A percentile compares a stretch with the other conserved stretches of the same genome.
Conservation (phyloP, 2,329 filamentous ascomycete species). For the Aureobasidium leucospermi region DNA sequence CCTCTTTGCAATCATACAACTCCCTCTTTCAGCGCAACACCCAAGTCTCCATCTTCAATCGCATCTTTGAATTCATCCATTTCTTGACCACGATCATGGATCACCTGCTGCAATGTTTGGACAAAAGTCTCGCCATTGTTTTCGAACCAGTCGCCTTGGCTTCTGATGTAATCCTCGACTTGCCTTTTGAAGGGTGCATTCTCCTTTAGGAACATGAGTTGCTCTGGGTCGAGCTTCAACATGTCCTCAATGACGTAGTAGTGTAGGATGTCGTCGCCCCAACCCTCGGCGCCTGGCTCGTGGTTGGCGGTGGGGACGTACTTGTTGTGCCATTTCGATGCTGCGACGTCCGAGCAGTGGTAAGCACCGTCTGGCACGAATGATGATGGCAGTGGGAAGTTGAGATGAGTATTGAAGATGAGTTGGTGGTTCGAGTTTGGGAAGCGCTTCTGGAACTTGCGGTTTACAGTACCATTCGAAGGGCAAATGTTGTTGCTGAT, state of each 20-base stretch:
- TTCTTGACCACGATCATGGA: slow-evolving; percentile 48
- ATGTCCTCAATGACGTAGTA: slow-evolving; percentile 60
- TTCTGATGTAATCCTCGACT: slow-evolving; percentile 47
- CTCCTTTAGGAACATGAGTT: slow-evolving; percentile 51
- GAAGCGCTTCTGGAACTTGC: slow-evolving; percentile 51
- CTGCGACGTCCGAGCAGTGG: slow-evolving; percentile 1
- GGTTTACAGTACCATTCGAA: slow-evolving; percentile 52
- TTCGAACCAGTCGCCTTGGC: slow-evolving; percentile 53
- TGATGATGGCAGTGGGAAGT: slow-evolving; percentile 35
- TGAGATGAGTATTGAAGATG: slow-evolving; percentile 47
- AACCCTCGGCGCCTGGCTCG: slow-evolving; percentile 49
- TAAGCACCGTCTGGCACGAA: slow-evolving; percentile 14
- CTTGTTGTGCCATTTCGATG: slow-evolving; percentile 16
- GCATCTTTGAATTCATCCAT: slow-evolving; percentile 53
- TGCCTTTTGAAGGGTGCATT: slow-evolving; percentile 49
- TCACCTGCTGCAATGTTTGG: slow-evolving; percentile 51
- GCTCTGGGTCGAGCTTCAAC: slow-evolving; percentile 55
- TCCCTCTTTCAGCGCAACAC: slow-evolving; percentile 43
- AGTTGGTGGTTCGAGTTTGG: slow-evolving; percentile 44
- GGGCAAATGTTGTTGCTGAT: slow-evolving; percentile 54
- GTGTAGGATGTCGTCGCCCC: slow-evolving; percentile 57
- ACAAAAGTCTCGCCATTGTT: slow-evolving; percentile 57
- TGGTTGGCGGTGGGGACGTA: slow-evolving; percentile 15
- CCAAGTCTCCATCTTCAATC: slow-evolving; percentile 62
- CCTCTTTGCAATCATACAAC: background rate